Evolutionary conservation across 495 filamentous ascomycete genomes (phyloP).

Genomic region (Trichoderma reesei): DNA sequence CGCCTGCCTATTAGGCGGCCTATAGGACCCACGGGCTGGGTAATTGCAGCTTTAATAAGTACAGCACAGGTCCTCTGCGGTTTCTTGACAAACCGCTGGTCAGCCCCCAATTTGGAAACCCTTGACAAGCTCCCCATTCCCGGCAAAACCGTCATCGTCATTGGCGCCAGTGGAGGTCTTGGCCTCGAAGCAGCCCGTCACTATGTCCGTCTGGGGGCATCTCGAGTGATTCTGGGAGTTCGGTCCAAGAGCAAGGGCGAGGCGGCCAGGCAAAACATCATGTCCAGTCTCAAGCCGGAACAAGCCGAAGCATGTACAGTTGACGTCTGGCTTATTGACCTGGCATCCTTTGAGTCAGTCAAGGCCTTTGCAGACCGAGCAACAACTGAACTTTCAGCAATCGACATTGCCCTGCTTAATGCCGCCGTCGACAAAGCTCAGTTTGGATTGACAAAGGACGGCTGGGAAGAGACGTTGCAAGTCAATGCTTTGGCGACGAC

Average conservation of each 20-base stretch:
- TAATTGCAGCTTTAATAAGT: no score
- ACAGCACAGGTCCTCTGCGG: neutral
- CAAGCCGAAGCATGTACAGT: neutral
- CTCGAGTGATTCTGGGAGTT: constrained; percentile 37
- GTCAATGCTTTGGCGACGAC: neutral
- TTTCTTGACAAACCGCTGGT: neutral
- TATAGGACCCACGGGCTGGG: no score
- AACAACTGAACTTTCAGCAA: neutral
- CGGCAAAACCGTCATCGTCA: constrained; percentile 32
- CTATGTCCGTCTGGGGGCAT: constrained; percentile 31
- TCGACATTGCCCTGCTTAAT: neutral
- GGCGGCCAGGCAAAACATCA: constrained; percentile 18
- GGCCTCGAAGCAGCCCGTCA: constrained; percentile 37
- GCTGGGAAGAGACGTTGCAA: neutral
- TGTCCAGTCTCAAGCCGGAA: neutral
- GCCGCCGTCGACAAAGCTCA: neutral
- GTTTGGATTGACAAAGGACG: neutral
- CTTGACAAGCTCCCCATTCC: neutral
- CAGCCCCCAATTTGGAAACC: neutral
- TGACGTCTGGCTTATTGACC: neutral
- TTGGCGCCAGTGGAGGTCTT: constrained; percentile 36
- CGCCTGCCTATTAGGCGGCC: no score
- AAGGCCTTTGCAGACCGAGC: neutral
- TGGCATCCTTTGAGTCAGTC: neutral
- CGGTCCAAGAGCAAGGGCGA: constrained; percentile 29